Conservation (phyloP, 2,329 filamentous ascomycete genomes). For the Endoconidiophora polonica region DNA sequence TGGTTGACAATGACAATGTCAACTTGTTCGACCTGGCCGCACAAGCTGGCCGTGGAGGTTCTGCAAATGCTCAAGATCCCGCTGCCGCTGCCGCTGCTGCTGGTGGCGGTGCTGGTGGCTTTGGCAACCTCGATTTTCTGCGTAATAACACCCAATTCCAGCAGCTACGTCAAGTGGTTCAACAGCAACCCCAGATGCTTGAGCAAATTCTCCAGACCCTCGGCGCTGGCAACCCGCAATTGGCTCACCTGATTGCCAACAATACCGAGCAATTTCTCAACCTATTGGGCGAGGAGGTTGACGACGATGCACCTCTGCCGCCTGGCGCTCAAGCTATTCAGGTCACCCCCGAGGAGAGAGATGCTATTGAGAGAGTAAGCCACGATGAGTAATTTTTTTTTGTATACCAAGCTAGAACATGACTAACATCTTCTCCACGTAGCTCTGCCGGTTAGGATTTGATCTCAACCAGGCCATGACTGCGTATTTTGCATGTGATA, state of each 20-base stretch:
- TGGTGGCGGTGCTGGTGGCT: constrained; percentile 33
- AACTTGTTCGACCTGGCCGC: constrained; percentile 91
- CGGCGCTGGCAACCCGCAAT: constrained; percentile 81
- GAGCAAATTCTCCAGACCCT: constrained; percentile 96
- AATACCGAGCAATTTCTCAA: constrained; percentile 89
- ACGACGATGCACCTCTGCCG: constrained; percentile 69
- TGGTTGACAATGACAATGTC: constrained; percentile 44
- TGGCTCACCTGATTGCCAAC: constrained; percentile 79
- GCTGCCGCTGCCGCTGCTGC: constrained; percentile 34
- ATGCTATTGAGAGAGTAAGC: constrained; percentile 82
- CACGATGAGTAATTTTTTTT: background rate
- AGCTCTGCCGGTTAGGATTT: constrained; percentile 89
- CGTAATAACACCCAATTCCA: constrained; percentile 95
- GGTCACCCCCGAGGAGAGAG: constrained; percentile 89
- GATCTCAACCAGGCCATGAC: constrained; percentile 87
- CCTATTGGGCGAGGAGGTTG: constrained; percentile 72
- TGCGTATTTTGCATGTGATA: constrained; percentile 97
- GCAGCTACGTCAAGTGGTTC: constrained; percentile 89
- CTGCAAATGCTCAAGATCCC: constrained; percentile 23
- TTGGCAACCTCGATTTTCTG: constrained; percentile 80
- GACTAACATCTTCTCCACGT: background rate
- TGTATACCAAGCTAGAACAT: background rate
- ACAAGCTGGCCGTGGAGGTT: constrained; percentile 40
- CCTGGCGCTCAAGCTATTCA: constrained; percentile 78
- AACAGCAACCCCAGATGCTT: constrained; percentile 96